A percentile compares a stretch with the other conserved stretches of the same genome.
phyloP scores from a whole-genome alignment of 2,329 filamentous ascomycete genomes.

The Cercospora janseana region DNA sequence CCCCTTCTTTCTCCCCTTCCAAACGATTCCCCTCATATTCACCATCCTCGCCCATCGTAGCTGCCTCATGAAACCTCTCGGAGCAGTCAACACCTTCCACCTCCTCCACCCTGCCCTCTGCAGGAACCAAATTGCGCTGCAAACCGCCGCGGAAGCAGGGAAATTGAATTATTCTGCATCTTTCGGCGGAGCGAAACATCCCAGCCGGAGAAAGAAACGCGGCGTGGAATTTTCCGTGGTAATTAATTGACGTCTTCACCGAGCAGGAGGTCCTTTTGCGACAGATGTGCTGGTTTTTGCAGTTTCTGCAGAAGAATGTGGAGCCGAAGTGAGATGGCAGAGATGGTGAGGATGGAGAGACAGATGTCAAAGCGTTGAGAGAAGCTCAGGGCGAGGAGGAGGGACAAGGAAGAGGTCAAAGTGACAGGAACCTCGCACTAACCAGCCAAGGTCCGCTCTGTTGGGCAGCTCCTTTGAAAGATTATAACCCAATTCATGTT shows the following conservation, averaged over 20 bases:
- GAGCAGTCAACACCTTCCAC: constrained; percentile 24
- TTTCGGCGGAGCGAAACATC: constrained; percentile 16
- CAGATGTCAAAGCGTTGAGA: neutral
- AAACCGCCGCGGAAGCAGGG: neutral
- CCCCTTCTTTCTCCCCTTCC: constrained; percentile 17
- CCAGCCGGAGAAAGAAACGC: constrained; percentile 19
- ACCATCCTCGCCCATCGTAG: constrained; percentile 15
- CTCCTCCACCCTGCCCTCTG: constrained; percentile 14
- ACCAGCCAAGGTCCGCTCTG: constrained; percentile 12
- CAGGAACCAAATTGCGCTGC: constrained; percentile 3
- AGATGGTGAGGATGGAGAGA: neutral
- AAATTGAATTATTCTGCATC: constrained; percentile 14
- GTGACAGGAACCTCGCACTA: neutral
- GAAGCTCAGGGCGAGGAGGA: neutral
- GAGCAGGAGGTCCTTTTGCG: constrained; percentile 1
- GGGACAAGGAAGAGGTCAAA: neutral
- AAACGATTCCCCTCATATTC: constrained; percentile 20
- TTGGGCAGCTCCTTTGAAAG: constrained; percentile 24
- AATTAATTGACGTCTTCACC: constrained; percentile 15
- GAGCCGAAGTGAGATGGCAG: constrained; percentile 9
- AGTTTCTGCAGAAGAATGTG: constrained; percentile 11
- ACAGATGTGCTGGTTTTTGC: constrained; percentile 21
- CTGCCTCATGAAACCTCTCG: constrained; percentile 22
- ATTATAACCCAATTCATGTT: constrained; percentile 28
- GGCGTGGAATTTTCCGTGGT: constrained; percentile 24